Evolutionary conservation across 352 stramenopile species (phyloP).

Genomic region (Pythium plurisporium): DNA sequence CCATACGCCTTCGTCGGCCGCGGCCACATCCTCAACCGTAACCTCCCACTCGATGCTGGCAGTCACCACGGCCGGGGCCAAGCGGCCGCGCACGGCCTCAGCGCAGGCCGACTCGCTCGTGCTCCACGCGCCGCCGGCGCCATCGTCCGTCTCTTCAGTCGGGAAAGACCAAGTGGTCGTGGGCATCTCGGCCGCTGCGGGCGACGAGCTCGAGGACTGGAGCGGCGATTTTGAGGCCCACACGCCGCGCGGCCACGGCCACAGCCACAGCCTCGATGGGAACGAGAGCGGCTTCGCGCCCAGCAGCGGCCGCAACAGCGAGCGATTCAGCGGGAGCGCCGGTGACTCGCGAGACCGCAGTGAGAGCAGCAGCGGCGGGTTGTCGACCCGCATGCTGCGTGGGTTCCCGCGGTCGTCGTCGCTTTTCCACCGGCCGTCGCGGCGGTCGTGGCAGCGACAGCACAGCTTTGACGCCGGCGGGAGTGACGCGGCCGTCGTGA

Average conservation of each 20-base stretch:
- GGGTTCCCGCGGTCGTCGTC: conserved; percentile 28
- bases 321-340: conserved; percentile 5
- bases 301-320: conserved; percentile 5
- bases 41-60: conserved; percentile 16
- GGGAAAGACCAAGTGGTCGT: conserved; percentile 61
- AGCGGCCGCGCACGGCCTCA: conserved; percentile 23
- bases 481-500: neutral
- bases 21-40: neutral
- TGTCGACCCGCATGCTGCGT: conserved; percentile 18
- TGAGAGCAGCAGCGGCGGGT: neutral
- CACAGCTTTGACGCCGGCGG: conserved; percentile 16
- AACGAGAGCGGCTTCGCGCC: neutral
- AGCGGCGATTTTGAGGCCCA: conserved; percentile 44
- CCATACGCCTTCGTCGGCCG: neutral
- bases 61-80: conserved; percentile 10
- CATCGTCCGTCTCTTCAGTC: neutral
- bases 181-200: conserved; percentile 54
- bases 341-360: neutral
- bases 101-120: conserved; percentile 21
- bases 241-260: conserved; percentile 9
- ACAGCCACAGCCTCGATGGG: neutral
- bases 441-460: conserved; percentile 24
- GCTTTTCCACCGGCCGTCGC: conserved; percentile 19
- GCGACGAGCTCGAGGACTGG: conserved; percentile 79
- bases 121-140: conserved; percentile 7